Percentiles rank a stretch among this genome's conserved stretches.
Evolutionary conservation across 2,329 filamentous ascomycete species (phyloP).

Genomic region (Teratosphaeria zuluensis): DNA sequence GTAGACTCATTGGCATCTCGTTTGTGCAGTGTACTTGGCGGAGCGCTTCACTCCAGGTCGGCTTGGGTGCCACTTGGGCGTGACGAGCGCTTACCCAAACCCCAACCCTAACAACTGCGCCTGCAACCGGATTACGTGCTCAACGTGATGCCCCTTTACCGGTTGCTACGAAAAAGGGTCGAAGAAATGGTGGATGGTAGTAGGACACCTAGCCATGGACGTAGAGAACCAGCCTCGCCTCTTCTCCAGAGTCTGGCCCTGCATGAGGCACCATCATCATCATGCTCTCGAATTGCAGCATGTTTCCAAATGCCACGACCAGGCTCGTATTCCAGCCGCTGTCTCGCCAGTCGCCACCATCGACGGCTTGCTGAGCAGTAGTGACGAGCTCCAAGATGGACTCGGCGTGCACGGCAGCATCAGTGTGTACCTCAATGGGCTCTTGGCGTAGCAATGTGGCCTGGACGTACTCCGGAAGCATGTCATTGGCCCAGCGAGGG

Average conservation of each 20-base stretch:
- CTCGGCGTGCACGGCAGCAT: conserved; percentile 12
- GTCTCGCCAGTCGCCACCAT: conserved; percentile 15
- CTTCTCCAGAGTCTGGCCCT: conserved; percentile 6
- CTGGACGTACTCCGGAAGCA: conserved; percentile 12
- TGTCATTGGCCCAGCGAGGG: conserved; percentile 5
- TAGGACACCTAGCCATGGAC: conserved; percentile 9
- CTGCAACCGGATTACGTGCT: too few species aligned
- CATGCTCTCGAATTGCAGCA: conserved; percentile 22
- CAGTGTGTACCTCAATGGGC: conserved; percentile 2
- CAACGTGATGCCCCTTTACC: too few species aligned
- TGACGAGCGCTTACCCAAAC: not conserved
- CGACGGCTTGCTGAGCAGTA: conserved; percentile 9
- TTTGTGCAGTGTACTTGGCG: too few species aligned
- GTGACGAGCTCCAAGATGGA: conserved; percentile 16
- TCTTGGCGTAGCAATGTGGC: not conserved
- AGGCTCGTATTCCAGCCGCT: conserved; percentile 18
- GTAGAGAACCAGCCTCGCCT: conserved; percentile 22
- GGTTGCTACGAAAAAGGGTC: not conserved
- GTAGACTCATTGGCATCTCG: too few species aligned
- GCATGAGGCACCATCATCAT: conserved; percentile 21
- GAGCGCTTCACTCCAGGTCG: too few species aligned
- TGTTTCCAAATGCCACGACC: conserved; percentile 21
- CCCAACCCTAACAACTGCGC: not conserved
- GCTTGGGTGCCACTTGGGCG: not conserved
- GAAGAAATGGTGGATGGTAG: not conserved